Conservation (phyloP, 257 asterid genomes). For the Solanum infundibuliforme region DNA sequence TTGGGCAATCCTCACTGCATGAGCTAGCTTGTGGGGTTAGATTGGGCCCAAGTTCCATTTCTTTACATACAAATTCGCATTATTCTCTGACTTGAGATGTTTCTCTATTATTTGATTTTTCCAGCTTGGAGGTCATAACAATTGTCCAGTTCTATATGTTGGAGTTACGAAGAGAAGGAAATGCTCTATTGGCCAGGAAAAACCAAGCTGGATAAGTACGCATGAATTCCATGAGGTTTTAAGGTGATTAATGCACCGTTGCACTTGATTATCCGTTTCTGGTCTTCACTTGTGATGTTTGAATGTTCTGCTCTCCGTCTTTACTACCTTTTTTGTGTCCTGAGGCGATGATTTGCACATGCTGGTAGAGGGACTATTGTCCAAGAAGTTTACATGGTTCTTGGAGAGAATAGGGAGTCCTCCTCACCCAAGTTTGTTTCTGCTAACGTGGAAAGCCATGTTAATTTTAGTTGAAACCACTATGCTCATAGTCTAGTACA, state of each 20-base stretch:
- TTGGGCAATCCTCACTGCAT: background rate
- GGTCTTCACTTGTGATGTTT: background rate
- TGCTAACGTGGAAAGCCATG: background rate
- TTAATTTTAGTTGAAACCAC: background rate
- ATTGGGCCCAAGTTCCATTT: background rate
- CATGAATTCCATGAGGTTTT: conserved; percentile 71
- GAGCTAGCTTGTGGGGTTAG: background rate
- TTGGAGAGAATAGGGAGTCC: background rate
- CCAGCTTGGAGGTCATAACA: conserved; percentile 63
- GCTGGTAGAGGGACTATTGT: background rate
- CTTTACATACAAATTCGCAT: background rate
- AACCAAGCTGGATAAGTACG: conserved; percentile 43
- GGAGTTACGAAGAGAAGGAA: conserved; percentile 73
- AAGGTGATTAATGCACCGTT: conserved; percentile 34
- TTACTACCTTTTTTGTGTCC: background rate
- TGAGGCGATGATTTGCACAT: background rate
- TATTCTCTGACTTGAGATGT: background rate
- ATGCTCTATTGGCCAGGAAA: conserved; percentile 60
- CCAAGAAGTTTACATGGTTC: background rate
- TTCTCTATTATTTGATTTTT: background rate
- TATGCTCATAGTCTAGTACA: background rate
- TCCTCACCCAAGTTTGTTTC: background rate
- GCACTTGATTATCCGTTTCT: background rate
- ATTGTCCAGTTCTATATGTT: conserved; percentile 38
- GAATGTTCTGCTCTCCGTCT: background rate